Evolutionary conservation across 306 rosid species (phyloP).

Genomic region (Clitoria ternatea): DNA sequence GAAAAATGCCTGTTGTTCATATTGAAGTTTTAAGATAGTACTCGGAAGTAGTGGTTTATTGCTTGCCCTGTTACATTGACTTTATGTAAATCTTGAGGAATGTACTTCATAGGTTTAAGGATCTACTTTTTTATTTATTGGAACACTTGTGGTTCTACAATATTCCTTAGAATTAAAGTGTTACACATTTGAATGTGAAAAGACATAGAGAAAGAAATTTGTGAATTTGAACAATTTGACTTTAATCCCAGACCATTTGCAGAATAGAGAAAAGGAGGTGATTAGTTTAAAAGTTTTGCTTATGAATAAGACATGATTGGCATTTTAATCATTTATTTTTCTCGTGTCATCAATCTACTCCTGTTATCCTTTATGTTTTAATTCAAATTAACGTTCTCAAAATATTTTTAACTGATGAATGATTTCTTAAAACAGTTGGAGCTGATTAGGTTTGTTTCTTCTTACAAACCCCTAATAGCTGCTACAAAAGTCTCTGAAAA

Average conservation of each 20-base stretch:
- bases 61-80: conserved; percentile 2
- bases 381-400: conserved; percentile 7
- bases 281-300: neutral
- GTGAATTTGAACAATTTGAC: conserved; percentile 11
- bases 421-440: conserved; percentile 65
- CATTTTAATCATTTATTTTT: neutral
- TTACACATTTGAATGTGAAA: neutral
- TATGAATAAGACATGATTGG: neutral
- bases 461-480: conserved; percentile 75
- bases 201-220: neutral
- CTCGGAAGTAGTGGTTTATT: conserved; percentile 12
- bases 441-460: conserved; percentile 69
- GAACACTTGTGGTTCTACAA: neutral
- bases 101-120: neutral
- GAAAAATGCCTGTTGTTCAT: neutral
- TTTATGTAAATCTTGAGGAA: neutral
- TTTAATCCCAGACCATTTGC: conserved; percentile 1
- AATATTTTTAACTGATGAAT: conserved; percentile 27
- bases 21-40: conserved; percentile 14
- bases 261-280: neutral
- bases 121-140: neutral
- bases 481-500: conserved; percentile 72
- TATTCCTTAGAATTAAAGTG: neutral
- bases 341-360: neutral
- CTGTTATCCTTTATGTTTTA: neutral